A percentile compares a stretch with the other conserved stretches of the same genome.
Conservation (phyloP, 2,329 filamentous ascomycete species). For the Colletotrichum sp. region DNA sequence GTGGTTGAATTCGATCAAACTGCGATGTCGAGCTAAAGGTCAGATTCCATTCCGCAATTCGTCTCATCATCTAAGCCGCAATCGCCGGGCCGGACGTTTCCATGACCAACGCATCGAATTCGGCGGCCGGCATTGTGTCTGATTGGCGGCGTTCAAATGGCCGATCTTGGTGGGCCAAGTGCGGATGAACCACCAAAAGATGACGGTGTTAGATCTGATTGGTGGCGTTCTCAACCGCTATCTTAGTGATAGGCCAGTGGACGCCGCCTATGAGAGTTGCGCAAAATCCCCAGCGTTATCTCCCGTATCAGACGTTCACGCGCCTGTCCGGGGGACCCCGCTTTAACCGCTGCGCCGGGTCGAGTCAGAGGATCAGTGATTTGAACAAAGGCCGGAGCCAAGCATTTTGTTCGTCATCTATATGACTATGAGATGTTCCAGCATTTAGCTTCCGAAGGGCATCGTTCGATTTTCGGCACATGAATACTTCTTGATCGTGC, state of each 20-base stretch:
- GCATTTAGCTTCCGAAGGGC: too few relatives aligned
- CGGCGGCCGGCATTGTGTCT: neutral
- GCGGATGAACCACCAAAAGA: neutral
- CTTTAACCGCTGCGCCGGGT: neutral
- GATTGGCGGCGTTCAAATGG: slow-evolving; percentile 8
- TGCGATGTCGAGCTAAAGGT: neutral
- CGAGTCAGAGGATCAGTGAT: neutral
- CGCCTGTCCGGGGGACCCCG: neutral
- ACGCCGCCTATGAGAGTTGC: slow-evolving; percentile 24
- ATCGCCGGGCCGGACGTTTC: neutral
- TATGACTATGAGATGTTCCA: neutral
- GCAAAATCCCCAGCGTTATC: slow-evolving; percentile 23
- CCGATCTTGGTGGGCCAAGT: neutral
- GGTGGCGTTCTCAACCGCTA: neutral
- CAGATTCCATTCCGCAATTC: neutral
- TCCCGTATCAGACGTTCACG: slow-evolving; percentile 1
- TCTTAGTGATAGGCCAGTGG: neutral
- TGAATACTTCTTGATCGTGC: neutral
- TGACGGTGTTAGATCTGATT: neutral
- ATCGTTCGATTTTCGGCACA: neutral
- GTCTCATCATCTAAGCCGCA: neutral
- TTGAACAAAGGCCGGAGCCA: neutral
- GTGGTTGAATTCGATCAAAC: neutral
- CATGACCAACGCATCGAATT: neutral
- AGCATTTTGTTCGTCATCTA: neutral